Evolutionary conservation across 1,284 basidiomycete species (phyloP), one percentile per base, ranked within the genome.

Genomic region (Cutaneotrichosporon dermatis): DNA sequence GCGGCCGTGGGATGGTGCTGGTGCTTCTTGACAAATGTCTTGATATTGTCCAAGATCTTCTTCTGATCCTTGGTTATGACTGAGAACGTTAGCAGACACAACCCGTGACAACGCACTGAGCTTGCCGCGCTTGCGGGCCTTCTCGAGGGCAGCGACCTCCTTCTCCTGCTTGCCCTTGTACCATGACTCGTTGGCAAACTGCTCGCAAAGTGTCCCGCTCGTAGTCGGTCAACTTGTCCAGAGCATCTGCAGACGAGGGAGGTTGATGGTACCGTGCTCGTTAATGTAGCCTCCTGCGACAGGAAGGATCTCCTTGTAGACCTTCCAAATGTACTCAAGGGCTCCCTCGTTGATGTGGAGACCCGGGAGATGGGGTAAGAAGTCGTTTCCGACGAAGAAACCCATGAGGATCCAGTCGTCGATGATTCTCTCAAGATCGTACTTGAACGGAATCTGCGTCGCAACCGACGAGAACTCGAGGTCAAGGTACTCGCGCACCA

Each of bases 321-420:
- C 90, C 15, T 90, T 88, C 77, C 97, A 99, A 61, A 99, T 80
- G 62, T 84, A 84, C 78, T 96, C 92, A 66, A 99, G 77, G 4
- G 92, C 95, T 69, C 97, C 96, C 78, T 97, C 92, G 73, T 98
- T 94, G 76, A 99, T 99, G 75, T 99, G 96, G 44, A 99, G 77
- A 75, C 96, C 93, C 6, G 95, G 96, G 55, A 99, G 79, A 79
- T 99, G 92, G 7, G 95, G 95, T 67, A 99, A 79, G 79, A 98
- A 98, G 80, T 98, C 94, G 76, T 98, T 99, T 39, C 94, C 95
- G 55, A 98, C 88, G 70, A 99, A 98, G 51, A 97, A 91, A 50
- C 92, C 91, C 68, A 99, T 86, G 12, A 99, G 82, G 70, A 99
- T 90, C 78, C 98, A 98, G 79, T 99, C 95, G 78, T 99, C 95